A percentile compares a stretch with the other conserved stretches of the same genome.
phyloP scores from a whole-genome alignment of 352 stramenopile species.

The Phytophthora kernoviae region DNA sequence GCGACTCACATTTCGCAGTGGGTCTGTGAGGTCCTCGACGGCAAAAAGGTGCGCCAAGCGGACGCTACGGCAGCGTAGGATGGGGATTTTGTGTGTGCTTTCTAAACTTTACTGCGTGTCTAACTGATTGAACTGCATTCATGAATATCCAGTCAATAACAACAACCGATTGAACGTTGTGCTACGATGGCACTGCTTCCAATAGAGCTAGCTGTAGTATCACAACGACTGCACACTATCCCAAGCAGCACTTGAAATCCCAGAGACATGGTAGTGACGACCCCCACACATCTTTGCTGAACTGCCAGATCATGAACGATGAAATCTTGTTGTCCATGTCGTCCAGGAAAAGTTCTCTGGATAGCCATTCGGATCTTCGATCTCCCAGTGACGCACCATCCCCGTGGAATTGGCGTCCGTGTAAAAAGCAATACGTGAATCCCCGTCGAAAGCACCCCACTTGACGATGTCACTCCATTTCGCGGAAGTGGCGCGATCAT shows the following conservation, averaged over 20 bases:
- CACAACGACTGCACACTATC: not conserved
- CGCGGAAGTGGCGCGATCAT: conserved; percentile 27
- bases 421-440: conserved; percentile 34
- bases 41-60: conserved; percentile 22
- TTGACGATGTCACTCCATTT: conserved; percentile 25
- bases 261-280: conserved; percentile 24
- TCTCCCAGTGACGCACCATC: conserved; percentile 16
- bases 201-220: no score
- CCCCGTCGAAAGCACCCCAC: conserved; percentile 14
- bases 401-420: conserved; percentile 28
- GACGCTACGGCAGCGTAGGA: conserved; percentile 22
- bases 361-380: conserved; percentile 16
- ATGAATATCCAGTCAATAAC: not conserved
- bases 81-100: conserved; percentile 3
- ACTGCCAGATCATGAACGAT: conserved; percentile 42
- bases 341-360: conserved; percentile 29
- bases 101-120: conserved; percentile 6
- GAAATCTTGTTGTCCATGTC: conserved; percentile 33
- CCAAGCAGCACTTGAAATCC: conserved; percentile 24
- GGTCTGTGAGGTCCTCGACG: conserved; percentile 45
- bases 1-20: conserved; percentile 62
- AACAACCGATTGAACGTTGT: not conserved
- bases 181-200: no score
- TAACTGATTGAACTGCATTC: conserved; percentile 15
- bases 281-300: conserved; percentile 8